Base-by-base conservation (phyloP, 2,329 filamentous ascomycete genomes). In the Fusarium sp. region DNA sequence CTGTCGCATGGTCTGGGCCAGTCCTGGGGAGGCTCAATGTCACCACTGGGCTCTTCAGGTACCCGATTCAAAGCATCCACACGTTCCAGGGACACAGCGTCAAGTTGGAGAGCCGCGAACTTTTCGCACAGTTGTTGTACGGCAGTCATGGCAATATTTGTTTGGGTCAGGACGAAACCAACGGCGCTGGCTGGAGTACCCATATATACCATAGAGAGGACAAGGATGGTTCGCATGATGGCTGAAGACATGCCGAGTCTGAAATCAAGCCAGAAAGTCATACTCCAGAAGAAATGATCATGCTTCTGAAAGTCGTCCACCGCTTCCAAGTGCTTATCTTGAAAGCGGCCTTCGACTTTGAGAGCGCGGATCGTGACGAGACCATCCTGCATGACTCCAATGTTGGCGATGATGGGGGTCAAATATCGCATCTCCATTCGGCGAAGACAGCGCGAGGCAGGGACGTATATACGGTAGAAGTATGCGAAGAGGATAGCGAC, bases 231-330 rank as follows among this genome's bases (percentile, higher is more conserved):
- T 0, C 91, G 93, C 10, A 92, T 92, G 5, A 87, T 76, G 0
- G 91, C 91, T 0, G 93, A 93, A 8, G 76, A 73, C 40, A 76
- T 67, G 50, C 76, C 73, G 56, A 96, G 95, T 14, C 94, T 88
- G 73, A 91, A 93, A 76, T 90, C 89, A 4, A 97, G 83, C 94
- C 94, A 97, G 10, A 89, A 88, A 69, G 96, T 93, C 41, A 96
- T 84, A 59, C 90, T 92, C 91, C 94, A 97, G 80, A 96, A 97
- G 80, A 97, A 97, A 76, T 97, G 94, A 73, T 97, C 94, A 86
- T 97, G 96, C 75, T 93, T 93, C 76, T 97, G 94, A 75, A 97
- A 97, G 18, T 89, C 89, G 74, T 97, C 94, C 0, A 94, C 93
- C 1, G 94, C 93, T 4, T 85, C 82, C 33, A 97, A 90, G 51